Base-by-base conservation (phyloP, 352 stramenopile species). In the Pythium apleroticum region DNA sequence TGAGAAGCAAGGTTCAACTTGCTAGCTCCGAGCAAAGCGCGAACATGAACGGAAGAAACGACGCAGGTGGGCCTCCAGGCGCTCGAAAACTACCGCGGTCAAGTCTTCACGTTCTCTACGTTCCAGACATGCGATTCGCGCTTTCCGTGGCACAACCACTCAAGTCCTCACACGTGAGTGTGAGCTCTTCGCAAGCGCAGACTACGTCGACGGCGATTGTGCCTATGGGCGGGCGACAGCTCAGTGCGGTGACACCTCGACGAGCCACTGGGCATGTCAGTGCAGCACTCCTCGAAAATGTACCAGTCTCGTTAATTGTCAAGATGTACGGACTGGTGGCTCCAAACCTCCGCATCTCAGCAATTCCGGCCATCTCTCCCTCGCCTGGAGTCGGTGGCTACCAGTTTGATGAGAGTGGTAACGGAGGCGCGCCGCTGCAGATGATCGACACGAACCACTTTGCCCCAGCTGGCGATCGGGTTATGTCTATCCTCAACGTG, bases 1-100 rank as follows among this genome's bases (percentile, higher is more conserved):
- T 96, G 88, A 78, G 81, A n/a, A 94, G 80, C 56, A 96, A 95
- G 58, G 81, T 96, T 66, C 80, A 96, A 66, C 73, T 95, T 37
- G 80, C 83, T 10, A 83, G 92, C 30, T 91, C 81, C 0, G 88
- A 96, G 63, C 88, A 96, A 69, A 75, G 73, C 24, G 83, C 79
- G 5, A 72, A 83, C 28, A 88, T 94, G 75, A 69, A 75, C 17
- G 56, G 55, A 15, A 41, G 59, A 28, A 60, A 52, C 17, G 66
- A 54, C 52, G 46, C 59, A 1, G 30, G 37, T 48, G 62, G 52
- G 41, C 35, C 50, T 6, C 63, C 65, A 4, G 46, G 45, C 1
- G 35, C 68, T 25, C 56, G 52, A 4, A 74, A 74, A 39, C 60
- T 78, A 0, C 50, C 60, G 15, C 55, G 72, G 3, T 75, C 72